phyloP scores from a whole-genome alignment of 2,329 filamentous ascomycete species.

The Arthrobotrys entomopaga region DNA sequence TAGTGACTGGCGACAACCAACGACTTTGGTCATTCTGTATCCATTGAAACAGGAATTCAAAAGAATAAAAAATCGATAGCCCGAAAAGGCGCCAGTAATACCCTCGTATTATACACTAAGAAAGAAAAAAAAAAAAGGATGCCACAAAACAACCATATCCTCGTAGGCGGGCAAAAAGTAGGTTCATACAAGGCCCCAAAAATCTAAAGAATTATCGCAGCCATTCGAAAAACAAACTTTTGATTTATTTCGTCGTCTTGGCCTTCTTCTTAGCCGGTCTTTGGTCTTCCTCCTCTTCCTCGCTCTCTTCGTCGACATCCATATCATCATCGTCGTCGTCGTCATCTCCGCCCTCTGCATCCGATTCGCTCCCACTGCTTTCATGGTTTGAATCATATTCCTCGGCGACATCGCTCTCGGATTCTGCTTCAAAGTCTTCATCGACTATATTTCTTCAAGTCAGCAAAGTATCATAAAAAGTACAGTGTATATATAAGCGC shows the following conservation, averaged over 20 bases:
- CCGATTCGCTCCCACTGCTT: slow-evolving; percentile 78
- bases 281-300: slow-evolving; percentile 64
- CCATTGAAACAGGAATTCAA: no score
- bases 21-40: no score
- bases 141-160: background rate
- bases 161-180: slow-evolving; percentile 2
- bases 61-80: no score
- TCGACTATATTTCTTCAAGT: slow-evolving; percentile 71
- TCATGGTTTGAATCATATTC: slow-evolving; percentile 94
- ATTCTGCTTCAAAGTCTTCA: slow-evolving; percentile 93
- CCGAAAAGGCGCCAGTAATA: background rate
- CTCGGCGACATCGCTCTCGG: slow-evolving; percentile 93
- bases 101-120: slow-evolving; percentile 7
- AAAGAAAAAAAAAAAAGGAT: slow-evolving; percentile 7
- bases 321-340: slow-evolving; percentile 67
- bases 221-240: slow-evolving; percentile 21
- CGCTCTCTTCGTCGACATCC: slow-evolving; percentile 65
- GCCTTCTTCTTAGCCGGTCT: slow-evolving; percentile 62
- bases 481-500: background rate
- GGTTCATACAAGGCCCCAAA: background rate
- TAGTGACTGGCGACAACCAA: no score
- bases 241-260: slow-evolving; percentile 58
- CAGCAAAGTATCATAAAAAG: slow-evolving; percentile 1
- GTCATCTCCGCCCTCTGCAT: slow-evolving; percentile 65
- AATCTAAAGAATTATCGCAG: background rate